These are phyloP conservation scores for Rhizophagus prolifer DNA, from an alignment of 192 early-diverging fungal genomes.

Conservation along the genomic window DNA sequence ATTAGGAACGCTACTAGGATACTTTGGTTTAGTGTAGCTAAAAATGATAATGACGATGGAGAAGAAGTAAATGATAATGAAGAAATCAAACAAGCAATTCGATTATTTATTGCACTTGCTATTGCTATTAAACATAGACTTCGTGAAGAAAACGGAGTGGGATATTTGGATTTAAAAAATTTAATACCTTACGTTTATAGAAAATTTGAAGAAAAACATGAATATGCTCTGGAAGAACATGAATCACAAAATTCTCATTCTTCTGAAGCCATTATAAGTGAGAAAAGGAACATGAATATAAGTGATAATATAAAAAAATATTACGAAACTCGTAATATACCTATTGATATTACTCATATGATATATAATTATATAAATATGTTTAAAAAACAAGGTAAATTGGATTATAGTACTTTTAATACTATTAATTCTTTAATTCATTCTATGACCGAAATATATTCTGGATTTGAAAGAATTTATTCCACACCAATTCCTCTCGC, in stretches of 20 bases:
- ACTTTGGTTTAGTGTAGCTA: conserved; percentile 43
- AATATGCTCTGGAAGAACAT: conserved; percentile 12
- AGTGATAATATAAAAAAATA: conserved; percentile 36
- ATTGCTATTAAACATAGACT: conserved; percentile 51
- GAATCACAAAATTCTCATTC: neutral
- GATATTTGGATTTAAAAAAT: conserved; percentile 51
- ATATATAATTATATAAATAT: conserved; percentile 39
- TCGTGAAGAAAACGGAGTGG: conserved; percentile 53
- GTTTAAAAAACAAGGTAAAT: conserved; percentile 33
- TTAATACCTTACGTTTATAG: conserved; percentile 46
- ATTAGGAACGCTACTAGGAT: conserved; percentile 42
- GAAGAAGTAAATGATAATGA: conserved; percentile 25
- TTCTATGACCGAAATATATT: conserved; percentile 43
- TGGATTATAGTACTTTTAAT: conserved; percentile 36
- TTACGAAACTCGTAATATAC: conserved; percentile 36
- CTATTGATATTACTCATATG: conserved; percentile 39
- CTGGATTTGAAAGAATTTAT: conserved; percentile 65
- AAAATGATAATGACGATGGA: conserved; percentile 2
- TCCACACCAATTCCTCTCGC: conserved; percentile 70
- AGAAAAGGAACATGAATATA: conserved; percentile 30
- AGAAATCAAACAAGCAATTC: conserved; percentile 47
- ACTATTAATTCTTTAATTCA: conserved; percentile 33
- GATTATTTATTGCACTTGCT: conserved; percentile 46
- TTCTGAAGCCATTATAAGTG: conserved; percentile 20
- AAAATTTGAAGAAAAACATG: conserved; percentile 34